phyloP scores from a whole-genome alignment of 2,329 filamentous ascomycete genomes.

The Akanthomyces uredinophilus region DNA sequence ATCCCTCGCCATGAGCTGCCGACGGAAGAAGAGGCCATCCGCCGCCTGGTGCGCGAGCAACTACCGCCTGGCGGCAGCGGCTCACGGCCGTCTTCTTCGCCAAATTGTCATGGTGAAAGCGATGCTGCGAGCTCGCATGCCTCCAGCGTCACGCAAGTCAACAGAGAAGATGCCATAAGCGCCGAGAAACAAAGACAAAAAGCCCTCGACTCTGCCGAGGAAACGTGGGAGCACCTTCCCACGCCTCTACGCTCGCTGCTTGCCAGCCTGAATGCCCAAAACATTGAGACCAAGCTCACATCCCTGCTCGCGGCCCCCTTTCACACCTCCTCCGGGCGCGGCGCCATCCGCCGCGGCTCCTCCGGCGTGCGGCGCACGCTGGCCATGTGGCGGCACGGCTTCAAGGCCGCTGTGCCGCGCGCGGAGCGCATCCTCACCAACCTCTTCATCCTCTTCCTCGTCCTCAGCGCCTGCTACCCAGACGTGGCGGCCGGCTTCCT shows the following conservation, averaged over 20 bases:
- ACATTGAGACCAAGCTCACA: conserved; percentile 17
- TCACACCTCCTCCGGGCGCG: conserved; percentile 15
- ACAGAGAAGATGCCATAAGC: background rate
- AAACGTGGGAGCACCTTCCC: conserved; percentile 17
- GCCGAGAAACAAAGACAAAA: conserved; percentile 1
- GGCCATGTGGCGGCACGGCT: conserved; percentile 19
- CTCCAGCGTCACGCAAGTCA: background rate
- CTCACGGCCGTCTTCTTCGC: background rate
- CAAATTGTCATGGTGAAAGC: background rate
- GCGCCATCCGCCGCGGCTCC: conserved; percentile 12
- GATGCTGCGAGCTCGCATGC: background rate
- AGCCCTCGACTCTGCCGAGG: conserved; percentile 14
- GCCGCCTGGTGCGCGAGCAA: conserved; percentile 14
- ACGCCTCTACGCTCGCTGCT: conserved; percentile 10
- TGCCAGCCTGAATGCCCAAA: conserved; percentile 16
- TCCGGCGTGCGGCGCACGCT: conserved; percentile 16
- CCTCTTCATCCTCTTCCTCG: conserved; percentile 19
- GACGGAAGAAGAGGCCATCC: conserved; percentile 14
- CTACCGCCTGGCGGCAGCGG: background rate
- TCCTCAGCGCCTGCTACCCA: conserved; percentile 18
- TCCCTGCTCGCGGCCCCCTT: conserved; percentile 12
- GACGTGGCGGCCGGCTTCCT: conserved; percentile 19
- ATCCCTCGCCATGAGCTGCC: conserved; percentile 14
- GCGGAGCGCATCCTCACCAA: conserved; percentile 17
- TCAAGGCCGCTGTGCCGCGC: conserved; percentile 15